Evolutionary conservation across 1,284 basidiomycete genomes (phyloP).

Genomic region (Malassezia vespertilionis): DNA sequence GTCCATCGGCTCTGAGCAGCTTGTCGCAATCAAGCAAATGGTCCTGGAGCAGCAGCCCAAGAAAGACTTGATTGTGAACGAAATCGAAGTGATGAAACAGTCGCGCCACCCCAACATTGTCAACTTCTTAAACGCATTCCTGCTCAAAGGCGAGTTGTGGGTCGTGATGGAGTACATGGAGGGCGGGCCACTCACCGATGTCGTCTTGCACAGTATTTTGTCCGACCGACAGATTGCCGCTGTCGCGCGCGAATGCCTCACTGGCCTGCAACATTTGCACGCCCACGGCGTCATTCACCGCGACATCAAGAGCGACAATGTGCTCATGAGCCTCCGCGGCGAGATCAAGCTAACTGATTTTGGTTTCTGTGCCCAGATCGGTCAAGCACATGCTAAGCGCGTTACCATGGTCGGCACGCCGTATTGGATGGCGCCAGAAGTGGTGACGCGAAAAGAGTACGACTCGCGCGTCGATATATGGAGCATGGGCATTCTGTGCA

Average conservation of each 20-base stretch:
- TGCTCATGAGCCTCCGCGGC: slow-evolving; percentile 77
- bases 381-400: slow-evolving; percentile 79
- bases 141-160: slow-evolving; percentile 96
- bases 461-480: slow-evolving; percentile 98
- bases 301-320: slow-evolving; percentile 97
- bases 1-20: slow-evolving; percentile 81
- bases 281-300: slow-evolving; percentile 89
- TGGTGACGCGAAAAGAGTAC: slow-evolving; percentile 95
- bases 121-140: slow-evolving; percentile 97
- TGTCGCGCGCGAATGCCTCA: slow-evolving; percentile 75
- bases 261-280: slow-evolving; percentile 83
- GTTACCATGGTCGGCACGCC: slow-evolving; percentile 99
- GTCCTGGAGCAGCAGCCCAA: slow-evolving; percentile 98
- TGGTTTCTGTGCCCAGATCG: slow-evolving; percentile 95
- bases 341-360: slow-evolving; percentile 99
- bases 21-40: slow-evolving; percentile 99
- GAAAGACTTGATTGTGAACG: slow-evolving; percentile 99
- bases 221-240: slow-evolving; percentile 84
- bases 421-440: slow-evolving; percentile 99
- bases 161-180: slow-evolving; percentile 99
- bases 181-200: slow-evolving; percentile 76
- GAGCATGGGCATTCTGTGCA: slow-evolving; percentile 97
- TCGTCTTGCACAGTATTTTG: slow-evolving; percentile 94
- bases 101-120: slow-evolving; percentile 95
- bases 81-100: slow-evolving; percentile 96